Evolutionary conservation across 2,329 filamentous ascomycete genomes (phyloP), one percentile per base, ranked within the genome.

Genomic region (Diaporthe citriasiana): DNA sequence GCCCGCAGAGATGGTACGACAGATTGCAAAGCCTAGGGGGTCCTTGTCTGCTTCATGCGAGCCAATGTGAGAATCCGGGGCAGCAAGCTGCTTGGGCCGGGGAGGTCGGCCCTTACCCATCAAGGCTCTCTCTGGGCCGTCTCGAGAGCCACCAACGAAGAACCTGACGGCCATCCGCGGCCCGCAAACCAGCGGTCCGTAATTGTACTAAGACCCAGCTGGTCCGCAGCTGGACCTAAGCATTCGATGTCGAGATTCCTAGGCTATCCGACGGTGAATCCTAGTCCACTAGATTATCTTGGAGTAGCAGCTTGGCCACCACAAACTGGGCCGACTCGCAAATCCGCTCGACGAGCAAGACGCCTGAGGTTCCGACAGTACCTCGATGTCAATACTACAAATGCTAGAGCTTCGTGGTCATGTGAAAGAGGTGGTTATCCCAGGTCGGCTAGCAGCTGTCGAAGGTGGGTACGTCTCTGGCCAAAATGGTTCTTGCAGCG

Each of bases 1-100:
- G 56, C 59, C 70, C 70, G 70, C 56, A 63, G 57, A 51, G 65
- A 71, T 73, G 71, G 71, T 66, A 60, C 70, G 73, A 74, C 63
- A 53, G 53, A 66, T 69, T 63, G 51, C n/a, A 53, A 55, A 63
- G 40, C 55, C 66, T 74, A 68, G 51, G 74, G 74, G 66, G 25
- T n/a, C 65, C 74, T 59, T 71, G 65, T 71, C 66, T 57, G 27
- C 17, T 71, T 47, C 38, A 75, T 75, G 74, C 74, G 73, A 55
- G 60, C 50, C 69, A 45, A 63, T 60, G 70, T 66, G 74, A 53
- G 70, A 76, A 76, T 76, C 75, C 70, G 75, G 75, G 75, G 75
- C 72, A 75, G 47, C 38, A 68, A 73, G 45, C 66, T 65, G 59
- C 57, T 70, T 45, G 57, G 73, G 53, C 74, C 74, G 66, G 74